Base-by-base conservation (phyloP, 148 eudicot species). In the Rhododendron williamsianum region DNA sequence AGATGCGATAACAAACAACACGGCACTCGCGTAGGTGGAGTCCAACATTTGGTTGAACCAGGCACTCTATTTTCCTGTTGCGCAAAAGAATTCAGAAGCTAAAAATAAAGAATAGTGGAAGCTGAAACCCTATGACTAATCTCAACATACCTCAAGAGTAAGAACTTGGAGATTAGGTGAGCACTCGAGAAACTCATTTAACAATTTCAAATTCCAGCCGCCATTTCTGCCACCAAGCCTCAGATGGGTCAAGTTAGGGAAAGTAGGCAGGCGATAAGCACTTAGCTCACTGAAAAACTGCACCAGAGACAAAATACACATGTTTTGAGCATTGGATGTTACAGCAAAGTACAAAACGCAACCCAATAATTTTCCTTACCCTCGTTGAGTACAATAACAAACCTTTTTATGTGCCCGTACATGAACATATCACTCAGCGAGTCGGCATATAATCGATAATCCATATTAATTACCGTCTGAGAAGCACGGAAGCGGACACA, bases 101-200 rank as follows among this genome's bases (percentile, higher is more conserved):
- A 43, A 77, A 38, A 41, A 38, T 21, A 43, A 21, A 21, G 46
- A 79, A 23, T 21, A 23, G 0, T 49, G 16, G 33, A 41, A 79
- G 23, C 36, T 9, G 30, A 79, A 48, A 79, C 9, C 19, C 30
- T 1, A 48, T n/a, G 18, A 5, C 27, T 45, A 79, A 79, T 79
- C 81, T 45, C 81, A 48, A 12, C 56, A 79, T 11, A 48, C 81
- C 81, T 79, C 35, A n/a, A 79, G 81, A n/a, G 58, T 79, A 79
- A 79, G 81, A 48, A 79, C 81, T 79, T 48, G 56, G 30, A 79
- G 58, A 25, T 45, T 79, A 48, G 81, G 81, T 46, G 81, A 48
- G 81, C 58, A 79, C 36, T n/a, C 36, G 11, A 79, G 81, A 48
- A 79, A 79, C 18, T 79, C 56, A 23, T 27, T 79, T n/a, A 79